Conservation (phyloP, 306 rosid species). For the Lablab purpureus region DNA sequence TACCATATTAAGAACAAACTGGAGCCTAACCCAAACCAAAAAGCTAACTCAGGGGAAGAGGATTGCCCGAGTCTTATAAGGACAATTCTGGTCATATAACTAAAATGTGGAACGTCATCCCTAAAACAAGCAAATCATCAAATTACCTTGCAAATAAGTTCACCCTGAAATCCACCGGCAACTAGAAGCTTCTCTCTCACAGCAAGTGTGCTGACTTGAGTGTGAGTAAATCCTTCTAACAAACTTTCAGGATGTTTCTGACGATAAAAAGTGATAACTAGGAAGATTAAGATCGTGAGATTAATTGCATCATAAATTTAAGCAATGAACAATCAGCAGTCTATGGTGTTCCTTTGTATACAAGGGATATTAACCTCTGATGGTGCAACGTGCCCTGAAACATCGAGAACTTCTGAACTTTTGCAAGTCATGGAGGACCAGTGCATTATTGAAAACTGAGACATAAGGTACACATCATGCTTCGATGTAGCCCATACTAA, state of each 20-base stretch:
- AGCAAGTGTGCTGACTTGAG: slow-evolving; percentile 84
- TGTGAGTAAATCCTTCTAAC: slow-evolving; percentile 78
- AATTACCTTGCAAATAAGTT: slow-evolving; percentile 85
- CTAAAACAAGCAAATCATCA: slow-evolving; percentile 21
- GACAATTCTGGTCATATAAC: not conserved
- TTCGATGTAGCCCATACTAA: slow-evolving; percentile 90
- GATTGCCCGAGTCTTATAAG: not conserved
- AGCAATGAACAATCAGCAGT: slow-evolving; percentile 1
- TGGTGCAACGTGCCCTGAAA: slow-evolving; percentile 83
- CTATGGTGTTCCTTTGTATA: not conserved
- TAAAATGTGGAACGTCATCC: slow-evolving; percentile 5
- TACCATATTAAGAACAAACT: not conserved
- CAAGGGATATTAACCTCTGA: slow-evolving; percentile 62
- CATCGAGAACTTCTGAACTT: slow-evolving; percentile 71
- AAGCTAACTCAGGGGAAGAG: not conserved
- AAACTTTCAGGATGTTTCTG: slow-evolving; percentile 88
- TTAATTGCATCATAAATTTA: not conserved
- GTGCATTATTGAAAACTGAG: slow-evolving; percentile 70
- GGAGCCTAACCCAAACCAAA: not conserved
- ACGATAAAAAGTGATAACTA: slow-evolving; percentile 14
- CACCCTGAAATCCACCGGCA: slow-evolving; percentile 93
- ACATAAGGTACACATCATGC: slow-evolving; percentile 84
- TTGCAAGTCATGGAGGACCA: slow-evolving; percentile 71
- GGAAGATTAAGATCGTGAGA: slow-evolving; percentile 27
- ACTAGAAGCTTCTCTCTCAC: slow-evolving; percentile 80